Base-by-base conservation (phyloP, 805 yeast genomes). In the Yarrowia porcina region DNA sequence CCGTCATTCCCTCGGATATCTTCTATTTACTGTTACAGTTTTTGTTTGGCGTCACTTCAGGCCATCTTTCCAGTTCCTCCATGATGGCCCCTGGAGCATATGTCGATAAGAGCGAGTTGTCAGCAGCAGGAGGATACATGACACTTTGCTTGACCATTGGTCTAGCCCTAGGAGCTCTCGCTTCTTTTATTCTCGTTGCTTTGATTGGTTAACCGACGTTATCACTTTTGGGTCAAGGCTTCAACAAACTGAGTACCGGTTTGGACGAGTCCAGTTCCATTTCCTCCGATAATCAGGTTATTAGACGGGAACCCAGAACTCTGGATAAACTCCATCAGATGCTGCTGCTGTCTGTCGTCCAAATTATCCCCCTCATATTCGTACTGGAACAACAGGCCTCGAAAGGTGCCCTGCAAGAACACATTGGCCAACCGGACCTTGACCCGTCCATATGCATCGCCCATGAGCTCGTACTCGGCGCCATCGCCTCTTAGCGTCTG, bases 61-160 rank as follows among this genome's bases (percentile, higher is more conserved):
- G 99, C 2, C 96, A 91, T 68, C 77, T 89, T 28, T 81, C 88
- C 60, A 86, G 96, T 7, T 82, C 90, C 27, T 82, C 90, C 63
- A 90, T 93, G 75, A 89, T 90, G 88, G 80, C 80, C 50, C 88
- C 90, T 2, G 86, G 88, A 0, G 76, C 79, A 17, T 80, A 79
- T 61, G 87, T 83, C 32, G 79, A 80, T 1, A 89, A 84, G 33
- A 80, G 80, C 20, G 93, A 90, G 69, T 85, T 84, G 71, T 90
- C 89, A 64, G 97, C 97, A 0, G 97, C 98, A 1, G 97, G 97
- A 47, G 97, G 97, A 3, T 89, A 92, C 71, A 86, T 96, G 47
- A 85, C 90, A 0, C 83, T 92, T 21, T 84, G 90, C 67, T 81
- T 92, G 59, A 85, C 92, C 63, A 70, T 84, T 11, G 97, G 97